phyloP scores from a whole-genome alignment of 2,329 filamentous ascomycete species.

The Fusarium incarnatum region DNA sequence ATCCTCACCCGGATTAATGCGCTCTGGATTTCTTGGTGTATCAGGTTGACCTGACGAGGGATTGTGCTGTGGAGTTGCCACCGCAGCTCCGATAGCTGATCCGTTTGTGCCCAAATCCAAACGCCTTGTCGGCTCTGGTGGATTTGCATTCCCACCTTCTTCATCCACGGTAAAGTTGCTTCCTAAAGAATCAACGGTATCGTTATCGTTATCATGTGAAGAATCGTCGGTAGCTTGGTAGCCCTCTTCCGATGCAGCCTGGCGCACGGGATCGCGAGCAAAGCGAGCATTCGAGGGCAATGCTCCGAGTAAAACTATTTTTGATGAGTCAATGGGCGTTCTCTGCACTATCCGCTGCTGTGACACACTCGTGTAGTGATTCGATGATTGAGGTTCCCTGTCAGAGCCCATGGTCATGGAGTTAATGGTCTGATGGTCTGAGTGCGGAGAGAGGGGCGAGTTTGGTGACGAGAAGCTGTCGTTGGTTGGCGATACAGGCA shows the following conservation, averaged over 20 bases:
- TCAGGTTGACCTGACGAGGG: constrained; percentile 12
- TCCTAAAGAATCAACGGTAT: constrained; percentile 59
- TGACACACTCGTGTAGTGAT: not conserved
- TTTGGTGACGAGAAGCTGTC: constrained; percentile 28
- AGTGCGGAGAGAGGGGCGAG: constrained; percentile 32
- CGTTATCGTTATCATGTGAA: constrained; percentile 3
- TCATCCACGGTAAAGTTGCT: constrained; percentile 70
- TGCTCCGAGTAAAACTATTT: constrained; percentile 66
- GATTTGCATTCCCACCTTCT: constrained; percentile 49
- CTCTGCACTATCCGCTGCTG: constrained; percentile 54
- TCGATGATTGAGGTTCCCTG: constrained; percentile 8
- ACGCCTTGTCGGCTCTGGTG: constrained; percentile 45
- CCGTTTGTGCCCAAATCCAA: constrained; percentile 29
- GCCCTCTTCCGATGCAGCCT: constrained; percentile 4
- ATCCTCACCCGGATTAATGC: constrained; percentile 59
- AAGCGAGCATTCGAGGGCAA: constrained; percentile 61
- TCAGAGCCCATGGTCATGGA: constrained; percentile 20
- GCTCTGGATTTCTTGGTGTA: constrained; percentile 51
- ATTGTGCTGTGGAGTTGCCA: not conserved
- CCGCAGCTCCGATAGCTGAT: not conserved
- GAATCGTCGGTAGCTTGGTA: not conserved
- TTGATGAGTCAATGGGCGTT: constrained; percentile 63
- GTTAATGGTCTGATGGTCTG: constrained; percentile 23
- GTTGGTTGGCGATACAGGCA: constrained; percentile 40
- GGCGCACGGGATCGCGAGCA: constrained; percentile 32